Percentiles rank a stretch among this genome's conserved stretches.
These are phyloP conservation scores for Vitis riparia DNA, from an alignment of 164 flowering plant species.

Conservation along the genomic window DNA sequence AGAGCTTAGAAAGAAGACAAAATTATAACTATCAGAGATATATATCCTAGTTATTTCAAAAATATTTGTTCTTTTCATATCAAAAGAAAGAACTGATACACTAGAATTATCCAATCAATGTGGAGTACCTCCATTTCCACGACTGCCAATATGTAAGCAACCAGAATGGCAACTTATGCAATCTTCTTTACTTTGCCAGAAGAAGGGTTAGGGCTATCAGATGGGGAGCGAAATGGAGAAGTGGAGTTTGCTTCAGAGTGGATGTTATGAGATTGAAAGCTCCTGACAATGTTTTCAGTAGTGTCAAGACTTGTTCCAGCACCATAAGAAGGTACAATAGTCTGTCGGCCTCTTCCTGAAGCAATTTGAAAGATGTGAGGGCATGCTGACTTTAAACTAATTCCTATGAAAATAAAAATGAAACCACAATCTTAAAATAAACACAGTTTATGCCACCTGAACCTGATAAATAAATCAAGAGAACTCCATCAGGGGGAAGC, in stretches of 20 bases:
- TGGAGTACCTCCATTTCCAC: conserved; percentile 72
- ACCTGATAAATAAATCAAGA: conserved; percentile 81
- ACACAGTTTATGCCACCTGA: conserved; percentile 42
- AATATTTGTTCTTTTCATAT: too few relatives aligned
- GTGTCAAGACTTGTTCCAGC: conserved; percentile 32
- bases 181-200: conserved; percentile 31
- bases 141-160: conserved; percentile 64
- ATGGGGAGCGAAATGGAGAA: conserved; percentile 25
- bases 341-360: conserved; percentile 52
- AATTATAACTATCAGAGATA: too few relatives aligned
- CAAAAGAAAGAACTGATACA: background rate
- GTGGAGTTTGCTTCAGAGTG: conserved; percentile 31
- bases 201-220: conserved; percentile 30
- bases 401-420: background rate
- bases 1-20: too few relatives aligned
- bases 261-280: conserved; percentile 38
- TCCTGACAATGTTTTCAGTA: conserved; percentile 37
- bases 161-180: conserved; percentile 17
- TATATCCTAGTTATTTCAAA: too few relatives aligned
- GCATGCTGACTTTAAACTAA: background rate
- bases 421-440: background rate
- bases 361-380: conserved; percentile 15
- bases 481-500: conserved; percentile 81
- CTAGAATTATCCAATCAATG: conserved; percentile 1
- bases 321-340: conserved; percentile 33